These are phyloP conservation scores for Penicillium sp. DNA, from an alignment of 2,329 filamentous ascomycete genomes.

Conservation along the genomic window DNA sequence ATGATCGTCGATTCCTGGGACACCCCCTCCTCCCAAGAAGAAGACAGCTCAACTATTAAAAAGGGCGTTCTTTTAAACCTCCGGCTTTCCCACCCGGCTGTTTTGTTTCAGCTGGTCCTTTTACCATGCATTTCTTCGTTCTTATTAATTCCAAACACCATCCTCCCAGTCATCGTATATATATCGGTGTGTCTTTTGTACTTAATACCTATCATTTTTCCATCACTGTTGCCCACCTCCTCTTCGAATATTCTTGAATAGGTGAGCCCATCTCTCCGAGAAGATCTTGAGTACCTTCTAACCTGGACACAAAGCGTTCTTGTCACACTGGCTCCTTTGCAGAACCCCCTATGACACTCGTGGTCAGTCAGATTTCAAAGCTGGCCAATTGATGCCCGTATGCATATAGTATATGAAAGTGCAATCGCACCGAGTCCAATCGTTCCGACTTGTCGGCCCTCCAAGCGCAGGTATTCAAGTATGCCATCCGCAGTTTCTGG, in stretches of 20 bases:
- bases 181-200: slow-evolving; percentile 17
- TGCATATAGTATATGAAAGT: slow-evolving; percentile 31
- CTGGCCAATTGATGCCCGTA: slow-evolving; percentile 24
- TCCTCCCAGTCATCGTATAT: slow-evolving; percentile 8
- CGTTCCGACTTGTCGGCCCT: slow-evolving; percentile 34
- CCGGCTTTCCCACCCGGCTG: slow-evolving; percentile 13
- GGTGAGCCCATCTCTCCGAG: slow-evolving; percentile 9
- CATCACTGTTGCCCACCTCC: not conserved
- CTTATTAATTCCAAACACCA: not conserved
- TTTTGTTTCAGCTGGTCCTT: slow-evolving; percentile 13
- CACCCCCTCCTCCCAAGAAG: slow-evolving; percentile 10
- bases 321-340: not conserved
- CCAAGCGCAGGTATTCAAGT: slow-evolving; percentile 19
- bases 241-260: not conserved
- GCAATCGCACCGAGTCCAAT: slow-evolving; percentile 36
- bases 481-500: slow-evolving; percentile 24
- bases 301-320: not conserved
- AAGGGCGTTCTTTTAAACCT: slow-evolving; percentile 11
- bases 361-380: slow-evolving; percentile 17
- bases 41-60: slow-evolving; percentile 19
- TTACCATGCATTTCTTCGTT: not conserved
- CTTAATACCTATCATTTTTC: slow-evolving; percentile 16
- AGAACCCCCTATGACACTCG: slow-evolving; percentile 3
- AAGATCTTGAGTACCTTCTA: not conserved
- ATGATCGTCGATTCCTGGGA: slow-evolving; percentile 12